These are phyloP conservation scores for Trametes villosa DNA, from an alignment of 768 basidiomycete genomes.

Conservation along the genomic window DNA sequence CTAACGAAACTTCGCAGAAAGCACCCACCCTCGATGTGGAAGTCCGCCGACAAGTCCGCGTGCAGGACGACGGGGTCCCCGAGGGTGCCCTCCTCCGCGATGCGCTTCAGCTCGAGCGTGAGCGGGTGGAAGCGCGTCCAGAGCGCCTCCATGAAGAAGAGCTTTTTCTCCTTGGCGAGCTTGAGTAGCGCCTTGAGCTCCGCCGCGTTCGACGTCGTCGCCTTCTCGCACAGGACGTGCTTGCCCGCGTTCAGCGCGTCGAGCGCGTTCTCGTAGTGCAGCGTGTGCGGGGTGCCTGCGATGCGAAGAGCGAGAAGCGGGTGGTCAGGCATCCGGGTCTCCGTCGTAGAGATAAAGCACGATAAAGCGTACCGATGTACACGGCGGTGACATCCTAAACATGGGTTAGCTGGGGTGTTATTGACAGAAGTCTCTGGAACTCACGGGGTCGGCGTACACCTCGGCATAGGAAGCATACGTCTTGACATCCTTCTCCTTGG, in stretches of 20 bases:
- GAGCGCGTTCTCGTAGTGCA: constrained; percentile 78
- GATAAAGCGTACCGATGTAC: constrained; percentile 60
- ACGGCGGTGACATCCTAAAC: constrained; percentile 70
- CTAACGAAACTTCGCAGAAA: background rate
- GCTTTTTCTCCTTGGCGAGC: constrained; percentile 74
- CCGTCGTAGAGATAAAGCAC: too few species aligned
- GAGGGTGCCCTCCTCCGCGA: constrained; percentile 64
- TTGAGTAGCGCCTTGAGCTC: constrained; percentile 75
- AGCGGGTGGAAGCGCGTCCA: constrained; percentile 88
- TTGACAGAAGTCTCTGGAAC: constrained; percentile 19
- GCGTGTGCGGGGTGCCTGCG: constrained; percentile 81
- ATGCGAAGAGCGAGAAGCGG: background rate
- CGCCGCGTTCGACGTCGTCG: constrained; percentile 75
- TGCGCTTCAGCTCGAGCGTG: constrained; percentile 61
- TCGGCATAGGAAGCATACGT: constrained; percentile 76
- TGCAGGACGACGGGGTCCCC: constrained; percentile 69
- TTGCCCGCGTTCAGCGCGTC: constrained; percentile 80
- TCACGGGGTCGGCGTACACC: constrained; percentile 70
- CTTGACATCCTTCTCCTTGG: constrained; percentile 57
- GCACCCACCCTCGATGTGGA: constrained; percentile 63
- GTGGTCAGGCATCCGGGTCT: too few species aligned
- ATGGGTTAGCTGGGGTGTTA: background rate
- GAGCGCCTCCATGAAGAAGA: constrained; percentile 93
- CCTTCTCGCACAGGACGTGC: constrained; percentile 89
- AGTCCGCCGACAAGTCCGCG: constrained; percentile 79